A percentile compares a stretch with the other conserved stretches of the same genome.
Conservation (phyloP, 208 protist genomes). For the Trypanosoma platydactyli region DNA sequence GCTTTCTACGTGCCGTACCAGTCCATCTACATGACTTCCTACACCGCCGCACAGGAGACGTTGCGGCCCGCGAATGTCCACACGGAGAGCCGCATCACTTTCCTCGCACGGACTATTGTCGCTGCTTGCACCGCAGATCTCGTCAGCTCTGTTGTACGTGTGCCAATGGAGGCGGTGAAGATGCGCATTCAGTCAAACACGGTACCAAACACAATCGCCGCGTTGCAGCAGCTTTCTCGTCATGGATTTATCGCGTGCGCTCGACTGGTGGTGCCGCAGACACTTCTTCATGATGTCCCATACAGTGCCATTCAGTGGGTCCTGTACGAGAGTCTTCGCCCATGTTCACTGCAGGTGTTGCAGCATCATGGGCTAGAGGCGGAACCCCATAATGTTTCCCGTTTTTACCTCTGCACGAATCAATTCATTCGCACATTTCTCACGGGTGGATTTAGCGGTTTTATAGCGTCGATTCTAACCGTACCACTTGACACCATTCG, state of each 20-base stretch:
- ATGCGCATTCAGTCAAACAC: constrained; percentile 71
- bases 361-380: constrained; percentile 1
- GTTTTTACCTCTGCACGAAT: constrained; percentile 29
- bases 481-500: constrained; percentile 80
- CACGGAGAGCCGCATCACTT: constrained; percentile 3
- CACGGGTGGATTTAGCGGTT: constrained; percentile 75
- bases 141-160: constrained; percentile 51
- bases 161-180: constrained; percentile 89
- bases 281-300: constrained; percentile 76
- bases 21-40: constrained; percentile 66
- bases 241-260: constrained; percentile 44
- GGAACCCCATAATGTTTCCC: background rate
- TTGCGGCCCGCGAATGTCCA: constrained; percentile 7
- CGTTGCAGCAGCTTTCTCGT: constrained; percentile 45
- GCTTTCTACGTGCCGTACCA: constrained; percentile 80
- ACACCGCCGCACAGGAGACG: constrained; percentile 36
- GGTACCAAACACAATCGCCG: constrained; percentile 40
- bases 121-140: constrained; percentile 63
- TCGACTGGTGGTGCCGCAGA: constrained; percentile 64
- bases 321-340: constrained; percentile 69
- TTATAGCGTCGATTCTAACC: constrained; percentile 64
- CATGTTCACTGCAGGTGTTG: constrained; percentile 36
- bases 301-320: constrained; percentile 82
- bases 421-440: constrained; percentile 54
- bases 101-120: constrained; percentile 40